A percentile compares a stretch with the other conserved stretches of the same genome.
Conservation (phyloP, 148 eudicot genomes). For the Chenopodium formosanum region DNA sequence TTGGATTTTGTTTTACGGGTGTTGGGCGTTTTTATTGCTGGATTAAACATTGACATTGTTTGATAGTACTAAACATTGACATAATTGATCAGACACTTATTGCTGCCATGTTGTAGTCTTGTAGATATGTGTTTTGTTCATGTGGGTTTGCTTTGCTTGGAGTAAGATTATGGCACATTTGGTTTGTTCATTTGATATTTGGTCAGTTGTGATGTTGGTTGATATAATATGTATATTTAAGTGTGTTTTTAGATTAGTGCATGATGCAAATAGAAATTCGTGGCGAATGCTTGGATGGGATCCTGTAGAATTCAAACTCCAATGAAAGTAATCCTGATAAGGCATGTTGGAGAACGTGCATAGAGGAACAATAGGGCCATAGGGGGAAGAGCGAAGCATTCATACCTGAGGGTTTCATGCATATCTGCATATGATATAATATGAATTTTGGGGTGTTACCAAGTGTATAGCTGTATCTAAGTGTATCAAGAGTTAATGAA, state of each 20-base stretch:
- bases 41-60: neutral
- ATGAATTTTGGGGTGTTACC: neutral
- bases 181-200: neutral
- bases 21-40: neutral
- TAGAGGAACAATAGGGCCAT: no score
- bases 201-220: neutral
- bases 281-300: neutral
- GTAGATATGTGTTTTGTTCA: neutral
- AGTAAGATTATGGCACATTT: neutral
- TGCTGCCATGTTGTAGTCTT: neutral
- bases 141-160: neutral
- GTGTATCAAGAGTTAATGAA: neutral
- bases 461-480: neutral
- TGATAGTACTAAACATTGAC: neutral
- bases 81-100: neutral
- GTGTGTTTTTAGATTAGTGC: neutral
- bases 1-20: neutral
- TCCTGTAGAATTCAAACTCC: neutral
- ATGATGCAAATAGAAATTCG: neutral
- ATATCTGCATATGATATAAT: no score
- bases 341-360: neutral
- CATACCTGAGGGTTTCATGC: neutral
- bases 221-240: neutral
- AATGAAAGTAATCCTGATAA: neutral
- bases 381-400: neutral